Percentiles rank a stretch among this genome's conserved stretches.
phyloP scores from a whole-genome alignment of 2,329 filamentous ascomycete genomes.

The Incumbomyces lentus region DNA sequence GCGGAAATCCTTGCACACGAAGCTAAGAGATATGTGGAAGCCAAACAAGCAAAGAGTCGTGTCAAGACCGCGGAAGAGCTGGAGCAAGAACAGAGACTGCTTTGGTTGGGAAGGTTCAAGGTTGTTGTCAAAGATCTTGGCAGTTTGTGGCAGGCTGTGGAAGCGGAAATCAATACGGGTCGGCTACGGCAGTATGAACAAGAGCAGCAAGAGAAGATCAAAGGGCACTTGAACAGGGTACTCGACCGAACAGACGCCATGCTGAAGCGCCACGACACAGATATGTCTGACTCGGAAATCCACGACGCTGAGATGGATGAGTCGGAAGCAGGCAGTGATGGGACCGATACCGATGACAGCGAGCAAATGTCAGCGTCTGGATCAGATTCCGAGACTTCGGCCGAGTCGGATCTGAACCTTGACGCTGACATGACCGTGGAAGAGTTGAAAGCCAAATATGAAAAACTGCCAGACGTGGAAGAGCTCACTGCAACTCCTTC shows the following conservation, averaged over 20 bases:
- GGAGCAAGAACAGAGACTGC: slow-evolving; percentile 62
- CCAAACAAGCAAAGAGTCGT: slow-evolving; percentile 45
- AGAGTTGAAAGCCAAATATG: slow-evolving; percentile 39
- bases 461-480: slow-evolving; percentile 26
- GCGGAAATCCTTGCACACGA: slow-evolving; percentile 19
- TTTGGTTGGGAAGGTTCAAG: slow-evolving; percentile 59
- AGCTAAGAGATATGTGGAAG: slow-evolving; percentile 45
- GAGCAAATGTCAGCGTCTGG: slow-evolving; percentile 37
- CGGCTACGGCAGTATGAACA: slow-evolving; percentile 50
- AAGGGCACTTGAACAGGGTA: slow-evolving; percentile 40
- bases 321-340: slow-evolving; percentile 29
- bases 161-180: slow-evolving; percentile 46
- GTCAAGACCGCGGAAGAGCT: slow-evolving; percentile 53
- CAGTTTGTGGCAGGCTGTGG: slow-evolving; percentile 50
- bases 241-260: slow-evolving; percentile 48
- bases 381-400: slow-evolving; percentile 34
- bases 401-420: slow-evolving; percentile 29
- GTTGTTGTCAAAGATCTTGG: slow-evolving; percentile 57
- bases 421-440: slow-evolving; percentile 38
- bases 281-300: slow-evolving; percentile 9
- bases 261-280: slow-evolving; percentile 30
- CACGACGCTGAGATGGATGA: slow-evolving; percentile 14
- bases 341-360: slow-evolving; percentile 25
- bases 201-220: slow-evolving; percentile 45
- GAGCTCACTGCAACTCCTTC: neutral